Percentiles rank a stretch among this genome's conserved stretches.
Evolutionary conservation across 192 early-diverging fungal genomes (phyloP).

Genomic region (Glomus cerebriforme): DNA sequence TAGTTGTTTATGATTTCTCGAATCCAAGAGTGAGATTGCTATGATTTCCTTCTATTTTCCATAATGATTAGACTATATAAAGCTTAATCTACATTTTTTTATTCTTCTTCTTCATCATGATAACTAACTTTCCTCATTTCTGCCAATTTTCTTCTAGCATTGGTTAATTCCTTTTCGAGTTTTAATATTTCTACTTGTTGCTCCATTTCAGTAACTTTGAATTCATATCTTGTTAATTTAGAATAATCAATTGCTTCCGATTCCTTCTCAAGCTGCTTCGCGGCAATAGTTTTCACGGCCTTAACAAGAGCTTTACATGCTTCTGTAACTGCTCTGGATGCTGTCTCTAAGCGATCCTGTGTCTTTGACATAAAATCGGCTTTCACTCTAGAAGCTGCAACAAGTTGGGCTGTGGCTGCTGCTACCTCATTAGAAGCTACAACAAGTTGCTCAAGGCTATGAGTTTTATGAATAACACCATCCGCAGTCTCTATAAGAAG

Average conservation of each 20-base stretch:
- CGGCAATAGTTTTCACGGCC: slow-evolving; percentile 83
- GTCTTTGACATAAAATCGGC: slow-evolving; percentile 88
- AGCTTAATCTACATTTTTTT: too few species aligned
- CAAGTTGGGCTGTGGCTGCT: slow-evolving; percentile 94
- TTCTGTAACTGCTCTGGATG: slow-evolving; percentile 91
- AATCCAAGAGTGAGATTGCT: too few species aligned
- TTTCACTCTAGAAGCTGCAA: slow-evolving; percentile 96
- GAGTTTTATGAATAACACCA: slow-evolving; percentile 89
- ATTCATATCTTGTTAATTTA: slow-evolving; percentile 85
- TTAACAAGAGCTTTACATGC: slow-evolving; percentile 89
- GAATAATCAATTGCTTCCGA: slow-evolving; percentile 65
- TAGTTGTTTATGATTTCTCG: too few species aligned
- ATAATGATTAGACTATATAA: too few species aligned
- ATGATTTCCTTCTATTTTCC: too few species aligned
- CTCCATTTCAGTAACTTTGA: slow-evolving; percentile 96
- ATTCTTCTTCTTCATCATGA: slow-evolving; percentile 54
- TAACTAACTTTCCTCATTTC: slow-evolving; percentile 92
- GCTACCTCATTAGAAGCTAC: slow-evolving; percentile 98
- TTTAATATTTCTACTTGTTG: slow-evolving; percentile 97
- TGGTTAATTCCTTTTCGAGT: slow-evolving; percentile 87
- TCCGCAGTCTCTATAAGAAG: slow-evolving; percentile 93
- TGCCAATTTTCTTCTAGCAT: slow-evolving; percentile 83
- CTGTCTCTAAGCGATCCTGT: slow-evolving; percentile 91
- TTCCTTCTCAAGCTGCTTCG: slow-evolving; percentile 71
- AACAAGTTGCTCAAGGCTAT: slow-evolving; percentile 91